A percentile compares a stretch with the other conserved stretches of the same genome.
phyloP scores from a whole-genome alignment of 1,284 basidiomycete genomes.

The Puccinia horiana region DNA sequence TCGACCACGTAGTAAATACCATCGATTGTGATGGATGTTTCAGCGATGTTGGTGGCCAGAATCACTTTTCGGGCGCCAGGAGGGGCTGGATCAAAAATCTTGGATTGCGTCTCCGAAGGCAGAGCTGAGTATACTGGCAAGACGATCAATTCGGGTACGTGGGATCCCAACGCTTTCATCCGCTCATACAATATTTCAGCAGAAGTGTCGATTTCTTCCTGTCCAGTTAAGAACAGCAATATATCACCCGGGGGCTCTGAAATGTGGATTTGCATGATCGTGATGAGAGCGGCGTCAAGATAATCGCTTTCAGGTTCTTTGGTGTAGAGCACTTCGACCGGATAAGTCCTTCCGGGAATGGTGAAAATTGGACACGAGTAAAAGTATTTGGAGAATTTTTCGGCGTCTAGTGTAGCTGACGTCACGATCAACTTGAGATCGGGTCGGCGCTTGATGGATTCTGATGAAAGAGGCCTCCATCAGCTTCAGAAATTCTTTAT shows the following conservation, averaged over 20 bases:
- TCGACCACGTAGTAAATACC: constrained; percentile 99
- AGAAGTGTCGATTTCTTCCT: constrained; percentile 96
- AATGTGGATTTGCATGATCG: constrained; percentile 98
- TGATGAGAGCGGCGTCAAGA: constrained; percentile 94
- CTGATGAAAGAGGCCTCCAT: constrained; percentile 6
- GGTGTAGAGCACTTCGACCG: constrained; percentile 94
- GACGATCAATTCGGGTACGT: constrained; percentile 94
- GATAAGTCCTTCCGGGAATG: constrained; percentile 98
- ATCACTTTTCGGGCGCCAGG: constrained; percentile 96
- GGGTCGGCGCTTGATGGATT: constrained; percentile 87
- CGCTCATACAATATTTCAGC: constrained; percentile 97
- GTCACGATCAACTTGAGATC: constrained; percentile 98
- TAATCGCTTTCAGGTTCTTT: constrained; percentile 99
- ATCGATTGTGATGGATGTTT: constrained; percentile 96
- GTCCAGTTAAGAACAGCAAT: constrained; percentile 94
- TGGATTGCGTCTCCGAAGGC: constrained; percentile 94
- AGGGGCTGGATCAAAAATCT: constrained; percentile 96
- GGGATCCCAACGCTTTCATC: constrained; percentile 94
- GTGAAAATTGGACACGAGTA: constrained; percentile 98
- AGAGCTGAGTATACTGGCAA: constrained; percentile 96
- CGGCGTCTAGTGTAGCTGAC: constrained; percentile 96
- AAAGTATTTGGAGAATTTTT: constrained; percentile 99
- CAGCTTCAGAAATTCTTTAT: background rate
- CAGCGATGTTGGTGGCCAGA: constrained; percentile 97
- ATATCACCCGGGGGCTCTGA: constrained; percentile 96